Evolutionary conservation across 2,329 filamentous ascomycete genomes (phyloP), one percentile per base, ranked within the genome.

Genomic region (Pezicula neosporulosa): DNA sequence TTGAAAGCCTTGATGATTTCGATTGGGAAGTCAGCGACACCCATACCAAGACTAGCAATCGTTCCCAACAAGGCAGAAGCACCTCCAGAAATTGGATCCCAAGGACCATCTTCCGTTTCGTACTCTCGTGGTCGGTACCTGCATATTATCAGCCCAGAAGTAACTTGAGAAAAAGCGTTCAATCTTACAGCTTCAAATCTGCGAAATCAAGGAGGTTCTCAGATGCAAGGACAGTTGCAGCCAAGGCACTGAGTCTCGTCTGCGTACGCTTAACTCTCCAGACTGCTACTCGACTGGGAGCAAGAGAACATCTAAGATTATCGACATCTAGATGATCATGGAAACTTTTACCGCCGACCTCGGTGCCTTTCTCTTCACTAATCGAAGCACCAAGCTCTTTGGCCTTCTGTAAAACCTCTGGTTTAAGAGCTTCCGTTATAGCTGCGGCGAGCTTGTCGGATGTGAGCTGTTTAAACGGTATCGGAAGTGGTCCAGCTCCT

Each of bases 21-120:
- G 16, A 77, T 70, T 2, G 82, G 82, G 58, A 86, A 79, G 62
- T 96, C 90, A 1, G 89, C 89, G 38, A 96, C 77, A 1, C 90
- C 89, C 80, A 95, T 87, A 62, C 89, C 82, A 51, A 97, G 85
- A 37, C 81, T 87, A 24, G 87, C 85, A 44, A 94, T 75, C n/a
- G 92, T 93, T 6, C 88, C 87, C n/a, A 96, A 74, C 1, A 97
- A 70, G 0, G 91, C 89, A 42, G 83, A 82, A 0, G 90, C 85
- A 15, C 84, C 88, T 18, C 89, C 90, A 13, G 87, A 85, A 21
- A 95, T 81, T 0, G 90, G 90, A 57, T 94, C 90, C 62, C 81
- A 84, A 0, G 90, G 90, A 42, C 91, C 87, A 30, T 87, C 82
- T 52, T 90, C 87, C 0, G 87, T 89, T 56, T 87, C 83, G 66